phyloP scores from a whole-genome alignment of 2,329 filamentous ascomycete species.

The Scytalidium sp. region DNA sequence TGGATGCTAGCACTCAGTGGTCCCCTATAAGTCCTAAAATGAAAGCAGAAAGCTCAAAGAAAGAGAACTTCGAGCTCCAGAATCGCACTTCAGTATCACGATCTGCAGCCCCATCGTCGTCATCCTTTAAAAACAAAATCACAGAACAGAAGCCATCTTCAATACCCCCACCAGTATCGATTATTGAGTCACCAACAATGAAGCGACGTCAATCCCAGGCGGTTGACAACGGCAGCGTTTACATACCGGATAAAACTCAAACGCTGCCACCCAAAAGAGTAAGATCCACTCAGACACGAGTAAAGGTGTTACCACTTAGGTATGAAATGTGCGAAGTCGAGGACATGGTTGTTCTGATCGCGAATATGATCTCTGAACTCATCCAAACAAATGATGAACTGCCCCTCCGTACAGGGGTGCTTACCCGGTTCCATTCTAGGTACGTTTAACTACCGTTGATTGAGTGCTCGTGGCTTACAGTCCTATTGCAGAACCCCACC shows the following conservation, averaged over 20 bases:
- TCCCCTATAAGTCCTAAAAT: slow-evolving; percentile 14
- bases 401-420: slow-evolving; percentile 77
- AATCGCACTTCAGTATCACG: not conserved
- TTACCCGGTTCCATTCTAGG: slow-evolving; percentile 95
- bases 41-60: too few relatives aligned
- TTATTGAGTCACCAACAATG: slow-evolving; percentile 27
- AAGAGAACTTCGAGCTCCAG: too few relatives aligned
- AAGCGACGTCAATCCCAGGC: slow-evolving; percentile 29
- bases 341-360: slow-evolving; percentile 86
- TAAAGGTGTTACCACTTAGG: slow-evolving; percentile 62
- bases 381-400: slow-evolving; percentile 90
- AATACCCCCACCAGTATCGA: slow-evolving; percentile 23
- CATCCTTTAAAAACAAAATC: not conserved
- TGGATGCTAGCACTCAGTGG: slow-evolving; percentile 28
- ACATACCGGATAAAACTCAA: slow-evolving; percentile 8
- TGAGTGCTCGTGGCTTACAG: not conserved
- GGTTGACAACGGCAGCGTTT: not conserved
- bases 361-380: slow-evolving; percentile 93
- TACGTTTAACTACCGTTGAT: slow-evolving; percentile 31
- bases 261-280: slow-evolving; percentile 45
- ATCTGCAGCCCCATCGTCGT: not conserved
- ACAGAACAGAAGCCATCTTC: not conserved
- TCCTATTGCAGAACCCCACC: slow-evolving; percentile 59
- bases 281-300: slow-evolving; percentile 45
- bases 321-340: slow-evolving; percentile 83